Base-by-base conservation (phyloP, 176 grass and related monocot species). In the Alopecurus myosuroides region DNA sequence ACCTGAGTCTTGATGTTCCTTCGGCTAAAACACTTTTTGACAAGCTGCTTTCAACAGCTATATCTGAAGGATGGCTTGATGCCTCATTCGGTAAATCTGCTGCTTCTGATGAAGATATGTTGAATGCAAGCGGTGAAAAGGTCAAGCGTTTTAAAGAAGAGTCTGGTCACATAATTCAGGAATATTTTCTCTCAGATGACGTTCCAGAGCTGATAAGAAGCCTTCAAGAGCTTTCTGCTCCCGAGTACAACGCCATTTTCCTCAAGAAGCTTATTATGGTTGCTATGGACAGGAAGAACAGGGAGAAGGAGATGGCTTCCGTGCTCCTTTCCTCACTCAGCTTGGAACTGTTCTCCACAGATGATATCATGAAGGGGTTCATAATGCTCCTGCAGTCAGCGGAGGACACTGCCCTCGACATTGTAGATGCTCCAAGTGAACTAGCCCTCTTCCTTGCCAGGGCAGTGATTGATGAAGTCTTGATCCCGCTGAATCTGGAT, bases 291-390 rank as follows among this genome's bases (percentile, higher is more conserved):
- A 89, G 87, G 9, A 94, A 97, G 85, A 93, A 88, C n/a, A 87
- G 91, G 74, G 91, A 97, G 83, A 97, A 94, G 79, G 94, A 97
- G 70, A 97, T 97, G 94, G 85, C 91, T 3, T 97, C 94, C 12
- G 82, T 92, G 62, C 89, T 97, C 15, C 89, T 97, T 31, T 97
- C 91, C 53, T 91, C 91, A 75, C 85, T 97, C 52, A 91, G 92
- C 55, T 90, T 97, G 85, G 91, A 97, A 76, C 71, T 92, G 19
- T 97, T 94, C 78, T 88, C 87, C 39, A 90, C 80, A 49, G 94
- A 94, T 69, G 94, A 97, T 30, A 88, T 94, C 50, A 87, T 92
- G 78, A 94, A 94, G 69, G 94, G 94, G 13, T 97, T 97, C 29
- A 40, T 97, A 88, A 82, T 97, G 94, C 87, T 97, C 37, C 80